Base-by-base conservation (phyloP, 352 stramenopile genomes). In the Phytophthora crassamura region DNA sequence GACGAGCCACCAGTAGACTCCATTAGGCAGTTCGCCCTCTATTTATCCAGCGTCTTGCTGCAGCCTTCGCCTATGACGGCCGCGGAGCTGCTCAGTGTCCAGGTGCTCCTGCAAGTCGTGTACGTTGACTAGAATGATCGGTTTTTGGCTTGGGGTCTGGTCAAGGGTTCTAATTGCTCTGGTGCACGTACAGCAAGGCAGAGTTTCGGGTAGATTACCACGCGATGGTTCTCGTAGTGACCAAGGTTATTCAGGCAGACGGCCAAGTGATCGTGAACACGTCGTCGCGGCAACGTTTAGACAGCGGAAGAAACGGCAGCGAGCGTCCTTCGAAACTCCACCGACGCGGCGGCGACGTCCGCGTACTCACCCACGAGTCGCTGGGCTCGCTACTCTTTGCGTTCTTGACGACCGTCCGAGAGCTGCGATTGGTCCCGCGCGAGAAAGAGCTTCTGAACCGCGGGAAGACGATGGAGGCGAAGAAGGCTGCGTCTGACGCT, bases 41-140 rank as follows among this genome's bases (percentile, higher is more conserved):
- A 91, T 81, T 77, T 95, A 71, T 85, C 85, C 12, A 74, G 68
- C 38, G 64, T 82, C 5, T 54, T 95, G 15, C 69, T 91, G 15
- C 70, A 90, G 35, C 67, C 72, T 2, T 46, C 74, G 25, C 74
- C 87, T 1, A 83, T 93, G 56, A 90, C 84, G 11, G 58, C 72
- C 30, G 58, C 66, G 16, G 82, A 95, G 67, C 64, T 95, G n/a
- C 62, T 77, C 33, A 88, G 78, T 51, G 75, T 91, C 36, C 76
- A 92, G 73, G 77, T 91, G 38, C 67, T 95, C 30, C 74, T 95
- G 30, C 87, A 95, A 89, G 73, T 95, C 35, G 39, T 95, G 87
- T 95, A 89, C 60, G 87, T 90, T 18, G 15, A 53, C 35, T 33
- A 33, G 6, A n/a, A 12, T 28, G 5, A 4, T 11, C 40, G 38